These are phyloP conservation scores for Dalbergia cochinchinensis DNA, from an alignment of 306 rosid genomes.

Conservation along the genomic window DNA sequence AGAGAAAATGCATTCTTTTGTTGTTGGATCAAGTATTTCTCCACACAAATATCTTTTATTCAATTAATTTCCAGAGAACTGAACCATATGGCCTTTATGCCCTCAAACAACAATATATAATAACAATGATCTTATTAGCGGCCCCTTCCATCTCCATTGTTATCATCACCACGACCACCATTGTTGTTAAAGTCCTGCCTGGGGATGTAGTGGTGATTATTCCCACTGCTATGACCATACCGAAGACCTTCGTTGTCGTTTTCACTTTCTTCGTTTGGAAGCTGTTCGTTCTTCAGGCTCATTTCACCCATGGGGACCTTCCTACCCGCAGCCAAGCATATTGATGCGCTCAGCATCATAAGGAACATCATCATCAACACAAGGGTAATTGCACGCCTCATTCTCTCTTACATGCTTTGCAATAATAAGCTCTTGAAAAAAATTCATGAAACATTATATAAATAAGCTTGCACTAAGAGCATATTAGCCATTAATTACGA, in stretches of 20 bases:
- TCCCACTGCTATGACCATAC: constrained; percentile 23
- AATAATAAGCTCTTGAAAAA: not conserved
- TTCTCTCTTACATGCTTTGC: constrained; percentile 4
- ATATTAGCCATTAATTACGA: not conserved
- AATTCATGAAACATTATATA: not conserved
- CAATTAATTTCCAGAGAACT: not conserved
- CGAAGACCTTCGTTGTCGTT: not conserved
- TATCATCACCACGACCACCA: not conserved
- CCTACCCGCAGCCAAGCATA: not conserved
- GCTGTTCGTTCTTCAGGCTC: not conserved
- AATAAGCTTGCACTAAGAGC: not conserved
- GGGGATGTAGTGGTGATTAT: constrained; percentile 49
- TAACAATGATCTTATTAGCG: not conserved
- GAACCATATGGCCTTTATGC: not conserved
- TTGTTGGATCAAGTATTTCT: too few relatives aligned
- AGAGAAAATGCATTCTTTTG: too few relatives aligned
- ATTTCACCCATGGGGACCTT: not conserved
- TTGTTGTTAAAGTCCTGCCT: constrained; percentile 32
- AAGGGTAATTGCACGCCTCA: constrained; percentile 17
- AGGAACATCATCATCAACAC: constrained; percentile 8
- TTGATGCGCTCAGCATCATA: constrained; percentile 34
- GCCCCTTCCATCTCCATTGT: not conserved
- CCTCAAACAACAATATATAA: not conserved
- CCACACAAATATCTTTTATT: too few relatives aligned
- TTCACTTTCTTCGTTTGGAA: constrained; percentile 7